Evolutionary conservation across 805 yeast genomes (phyloP), one percentile per base, ranked within the genome.

Genomic region (Blastobotrys robertii): DNA sequence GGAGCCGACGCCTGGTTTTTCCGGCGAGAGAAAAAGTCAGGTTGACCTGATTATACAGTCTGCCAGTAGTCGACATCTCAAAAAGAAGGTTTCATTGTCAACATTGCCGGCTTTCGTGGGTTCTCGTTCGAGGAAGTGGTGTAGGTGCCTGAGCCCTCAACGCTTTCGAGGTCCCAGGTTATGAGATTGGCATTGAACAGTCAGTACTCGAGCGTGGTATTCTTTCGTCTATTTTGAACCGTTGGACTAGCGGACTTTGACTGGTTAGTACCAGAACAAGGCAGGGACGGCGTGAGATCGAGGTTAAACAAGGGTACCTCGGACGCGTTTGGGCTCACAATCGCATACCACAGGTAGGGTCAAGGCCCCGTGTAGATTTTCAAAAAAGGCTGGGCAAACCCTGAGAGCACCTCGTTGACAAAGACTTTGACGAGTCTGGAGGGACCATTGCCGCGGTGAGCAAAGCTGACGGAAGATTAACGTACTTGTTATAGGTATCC

Each of bases 331-430:
- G 73, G 69, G 2, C 84, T 79, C 6, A 85, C 94, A 47, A 83
- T 76, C 2, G 94, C 85, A 37, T 72, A 68, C 95, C 95, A 86
- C 40, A 85, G 63, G 3, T 80, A 69, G 1, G 95, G 94, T 1
- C 87, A 74, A 28, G 79, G 1, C 95, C 95, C 95, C 1, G 94
- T 77, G 63, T 70, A 86, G n/a, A 86, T 72, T 6, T 78, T 74
- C 1, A 90, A 88, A 50, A 74, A 76, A 2, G 95, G 94, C 19
- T 77, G 66, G 25, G 72, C 73, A 2, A 77, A 64, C 2, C 80
- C 80, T 6, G 84, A 72, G 40, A 81, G 69, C 16, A 67, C 52
- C 28, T 74, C 84, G 50, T 79, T 71, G 37, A 81, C 63, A 49
- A 67, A 79, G 3, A 84, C 76, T 50, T 80, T 76, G n/a, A 84